phyloP scores from a whole-genome alignment of 805 yeast species.

The Suhomyces sp. region DNA sequence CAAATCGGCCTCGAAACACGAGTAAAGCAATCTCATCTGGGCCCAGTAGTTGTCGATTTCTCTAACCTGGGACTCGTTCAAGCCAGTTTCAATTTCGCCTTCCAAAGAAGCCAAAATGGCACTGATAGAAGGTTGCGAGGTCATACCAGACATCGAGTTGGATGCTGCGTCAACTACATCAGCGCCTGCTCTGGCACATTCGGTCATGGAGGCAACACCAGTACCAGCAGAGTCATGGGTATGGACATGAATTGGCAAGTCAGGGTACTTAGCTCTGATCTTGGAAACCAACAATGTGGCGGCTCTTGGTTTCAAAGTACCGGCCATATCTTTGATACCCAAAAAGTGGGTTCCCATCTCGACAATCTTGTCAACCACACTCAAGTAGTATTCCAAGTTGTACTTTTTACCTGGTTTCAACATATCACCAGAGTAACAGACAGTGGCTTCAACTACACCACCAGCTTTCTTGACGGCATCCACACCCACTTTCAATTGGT shows the following conservation, averaged over 20 bases:
- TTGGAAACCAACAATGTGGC: conserved; percentile 77
- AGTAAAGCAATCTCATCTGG: conserved; percentile 93
- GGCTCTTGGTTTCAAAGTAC: conserved; percentile 94
- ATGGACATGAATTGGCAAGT: conserved; percentile 96
- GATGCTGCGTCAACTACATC: conserved; percentile 97
- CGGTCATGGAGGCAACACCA: conserved; percentile 95
- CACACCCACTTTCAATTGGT: conserved; percentile 95
- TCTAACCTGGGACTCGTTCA: conserved; percentile 64
- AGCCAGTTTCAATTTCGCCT: conserved; percentile 75
- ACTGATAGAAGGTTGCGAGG: conserved; percentile 95
- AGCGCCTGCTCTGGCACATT: conserved; percentile 93
- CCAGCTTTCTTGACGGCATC: conserved; percentile 98
- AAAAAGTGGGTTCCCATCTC: conserved; percentile 93
- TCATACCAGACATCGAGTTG: conserved; percentile 96
- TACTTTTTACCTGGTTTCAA: conserved; percentile 92
- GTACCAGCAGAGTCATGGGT: conserved; percentile 99
- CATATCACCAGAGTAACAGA: conserved; percentile 99
- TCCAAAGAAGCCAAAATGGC: conserved; percentile 91
- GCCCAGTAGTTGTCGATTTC: conserved; percentile 96
- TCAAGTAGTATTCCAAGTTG: conserved; percentile 84
- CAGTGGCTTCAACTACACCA: conserved; percentile 97
- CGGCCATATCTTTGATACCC: conserved; percentile 99
- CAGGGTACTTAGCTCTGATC: conserved; percentile 83
- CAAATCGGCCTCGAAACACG: conserved; percentile 96
- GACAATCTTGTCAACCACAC: conserved; percentile 79